phyloP scores from a whole-genome alignment of 768 basidiomycete species.

The Russula brevipes region DNA sequence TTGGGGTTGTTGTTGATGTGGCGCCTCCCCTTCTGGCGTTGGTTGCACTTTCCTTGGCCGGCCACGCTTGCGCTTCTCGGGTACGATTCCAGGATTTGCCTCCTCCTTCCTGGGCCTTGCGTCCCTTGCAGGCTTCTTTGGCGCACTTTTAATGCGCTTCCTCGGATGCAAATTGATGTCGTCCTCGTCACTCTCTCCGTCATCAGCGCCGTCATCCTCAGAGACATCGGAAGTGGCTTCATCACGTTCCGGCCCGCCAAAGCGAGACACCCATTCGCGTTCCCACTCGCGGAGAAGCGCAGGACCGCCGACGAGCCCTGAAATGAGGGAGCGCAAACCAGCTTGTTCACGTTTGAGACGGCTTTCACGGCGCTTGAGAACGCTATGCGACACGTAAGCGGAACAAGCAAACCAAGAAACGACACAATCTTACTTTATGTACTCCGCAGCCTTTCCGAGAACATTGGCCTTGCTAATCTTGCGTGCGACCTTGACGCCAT shows the following conservation, averaged over 20 bases:
- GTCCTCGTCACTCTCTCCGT: slow-evolving; percentile 41
- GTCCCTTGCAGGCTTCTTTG: slow-evolving; percentile 33
- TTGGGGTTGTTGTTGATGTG: slow-evolving; percentile 24
- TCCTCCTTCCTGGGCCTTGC: slow-evolving; percentile 40
- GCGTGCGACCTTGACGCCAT: slow-evolving; percentile 87
- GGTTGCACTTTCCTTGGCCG: slow-evolving; percentile 69
- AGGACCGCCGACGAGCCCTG: slow-evolving; percentile 69
- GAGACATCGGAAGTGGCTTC: slow-evolving; percentile 43
- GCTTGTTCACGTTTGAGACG: slow-evolving; percentile 70
- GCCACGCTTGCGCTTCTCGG: slow-evolving; percentile 81
- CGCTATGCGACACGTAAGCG: slow-evolving; percentile 37
- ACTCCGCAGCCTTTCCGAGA: slow-evolving; percentile 85
- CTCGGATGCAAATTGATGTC: slow-evolving; percentile 46
- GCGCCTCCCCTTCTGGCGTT: slow-evolving; percentile 32
- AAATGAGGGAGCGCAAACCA: slow-evolving; percentile 63
- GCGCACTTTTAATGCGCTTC: slow-evolving; percentile 56
- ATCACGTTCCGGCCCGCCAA: slow-evolving; percentile 72
- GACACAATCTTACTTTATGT: slow-evolving; percentile 51
- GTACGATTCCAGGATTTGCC: slow-evolving; percentile 34
- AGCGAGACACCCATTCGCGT: slow-evolving; percentile 61
- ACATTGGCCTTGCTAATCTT: slow-evolving; percentile 91
- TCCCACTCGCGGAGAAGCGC: slow-evolving; percentile 73
- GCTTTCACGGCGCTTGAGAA: slow-evolving; percentile 71
- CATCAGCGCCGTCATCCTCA: slow-evolving; percentile 46
- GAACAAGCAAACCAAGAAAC: not conserved